Evolutionary conservation across 164 flowering plant species (phyloP), one percentile per base, ranked within the genome.

Genomic region (Litsea cubeba): DNA sequence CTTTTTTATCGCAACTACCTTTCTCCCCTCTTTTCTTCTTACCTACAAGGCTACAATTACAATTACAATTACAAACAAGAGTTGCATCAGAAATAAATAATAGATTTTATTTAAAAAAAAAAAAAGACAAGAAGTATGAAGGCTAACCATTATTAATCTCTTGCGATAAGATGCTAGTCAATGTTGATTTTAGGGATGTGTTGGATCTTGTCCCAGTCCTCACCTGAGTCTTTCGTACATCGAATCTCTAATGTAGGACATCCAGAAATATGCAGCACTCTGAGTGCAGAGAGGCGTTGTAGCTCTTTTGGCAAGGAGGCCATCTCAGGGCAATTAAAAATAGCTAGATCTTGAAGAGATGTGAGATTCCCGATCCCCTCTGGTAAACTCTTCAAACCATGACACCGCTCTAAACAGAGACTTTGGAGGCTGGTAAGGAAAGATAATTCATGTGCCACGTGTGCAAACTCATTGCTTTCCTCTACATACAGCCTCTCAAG

Each of bases 231-330:
- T 35, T 65, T 17, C 49, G 15, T 18, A 10, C 69, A 30, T 65
- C 23, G 35, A 8, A 3, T 65, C 40, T 26, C 69, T 30, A 65
- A 28, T 26, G 14, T 2, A 1, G 8, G 30, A 65, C 68, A 30
- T 3, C 0, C 1, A 15, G 0, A 1, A 15, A 65, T 28, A 2
- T 0, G 0, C 2, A 65, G 49, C 3, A 2, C 0, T 28, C 14
- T 5, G 49, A 65, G 68, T 2, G 20, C 12, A 5, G 65, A 7
- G 12, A 62, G 65, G 65, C 15, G 1, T 24, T 62, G 65, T 22
- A 62, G n/a, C 40, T 18, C 68, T 12, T n/a, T 11, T 12, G 68
- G 49, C 22, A 65, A 65, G 6, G 35, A 65, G 2, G 1, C 40
- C 49, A 65, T 28, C 17, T 65, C 35, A 15, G 7, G 28, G 28